Evolutionary conservation across 2,329 filamentous ascomycete genomes (phyloP).

Genomic region (Stromatinia cepivora): DNA sequence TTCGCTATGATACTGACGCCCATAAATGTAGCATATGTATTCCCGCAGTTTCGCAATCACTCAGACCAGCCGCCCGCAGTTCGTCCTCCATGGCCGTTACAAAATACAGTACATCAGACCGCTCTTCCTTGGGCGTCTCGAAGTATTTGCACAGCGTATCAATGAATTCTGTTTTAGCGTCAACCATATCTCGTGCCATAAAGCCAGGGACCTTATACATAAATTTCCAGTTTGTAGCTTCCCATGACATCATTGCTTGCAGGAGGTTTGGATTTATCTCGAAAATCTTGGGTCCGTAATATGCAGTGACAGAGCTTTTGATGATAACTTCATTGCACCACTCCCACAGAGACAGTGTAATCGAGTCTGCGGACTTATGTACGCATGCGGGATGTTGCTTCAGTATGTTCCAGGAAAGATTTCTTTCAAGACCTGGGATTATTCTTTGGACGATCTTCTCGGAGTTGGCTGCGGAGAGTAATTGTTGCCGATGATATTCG

Average conservation of each 20-base stretch:
- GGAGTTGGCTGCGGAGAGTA: neutral
- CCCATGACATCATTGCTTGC: neutral
- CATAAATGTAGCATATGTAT: constrained; percentile 11
- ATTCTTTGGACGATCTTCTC: neutral
- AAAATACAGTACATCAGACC: neutral
- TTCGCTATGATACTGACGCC: neutral
- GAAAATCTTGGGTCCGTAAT: constrained; percentile 1
- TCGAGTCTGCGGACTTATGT: neutral
- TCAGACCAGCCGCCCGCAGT: neutral
- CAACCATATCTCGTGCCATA: neutral
- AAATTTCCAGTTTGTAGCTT: constrained; percentile 9
- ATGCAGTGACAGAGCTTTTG: neutral
- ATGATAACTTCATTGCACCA: constrained; percentile 3
- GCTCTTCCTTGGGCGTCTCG: neutral
- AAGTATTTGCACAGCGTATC: constrained; percentile 11
- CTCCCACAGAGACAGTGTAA: constrained; percentile 2
- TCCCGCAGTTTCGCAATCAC: neutral
- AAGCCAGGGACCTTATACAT: neutral
- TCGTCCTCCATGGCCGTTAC: neutral
- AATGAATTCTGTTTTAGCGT: neutral
- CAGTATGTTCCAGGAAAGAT: neutral
- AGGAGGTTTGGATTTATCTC: constrained; percentile 10
- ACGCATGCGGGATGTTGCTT: neutral
- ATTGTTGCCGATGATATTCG: constrained; percentile 1
- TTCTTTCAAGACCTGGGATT: neutral